Evolutionary conservation across 2,329 filamentous ascomycete species (phyloP), one percentile per base, ranked within the genome.

Genomic region (Achaetomium macrosporum): DNA sequence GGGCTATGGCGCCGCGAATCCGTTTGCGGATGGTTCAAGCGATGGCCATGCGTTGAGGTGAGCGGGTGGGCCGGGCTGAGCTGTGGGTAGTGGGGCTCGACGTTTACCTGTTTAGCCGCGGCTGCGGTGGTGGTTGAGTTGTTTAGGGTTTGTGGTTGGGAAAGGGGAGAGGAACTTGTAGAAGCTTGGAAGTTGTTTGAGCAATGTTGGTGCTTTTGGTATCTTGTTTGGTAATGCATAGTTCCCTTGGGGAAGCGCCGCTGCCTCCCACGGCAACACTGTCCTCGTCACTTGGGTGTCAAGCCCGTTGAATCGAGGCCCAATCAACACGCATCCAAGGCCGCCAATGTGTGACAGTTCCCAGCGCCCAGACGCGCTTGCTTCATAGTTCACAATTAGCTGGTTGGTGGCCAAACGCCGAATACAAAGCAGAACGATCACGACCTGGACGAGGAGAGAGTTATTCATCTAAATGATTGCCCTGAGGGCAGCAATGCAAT

Each of bases 1-100:
- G 42, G 45, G 46, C 10, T 51, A 55, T 40, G 39, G 47, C 17
- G 53, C 30, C 6, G 47, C 49, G 43, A 60, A 60, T 16, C 58
- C 58, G 19, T 60, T 60, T 49, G 53, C 39, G 8, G 56, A 60
- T 49, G 36, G 31, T 3, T 36, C 12, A 8, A 43, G 48, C 29
- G 57, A 58, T 19, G 36, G 36, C 12, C 57, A 57, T 25, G 42
- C 54, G 15, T 15, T 58, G 53, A 54, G 58, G 51, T 58, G 42
- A 55, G 42, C 9, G 30, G 37, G 19, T 1, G 7, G 2, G 15
- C 3, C 5, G 20, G 17, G 20, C 13, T 35, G 45, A 36, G 15
- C 7, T 2, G 35, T 40, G 42, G n/a, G 42, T 13, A 15, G 5
- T 35, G 5, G 33, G 10, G 33, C 33, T 15, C 33, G 11, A 35